Evolutionary conservation across 441 rosid genomes (phyloP), one percentile per base, ranked within the genome.

Genomic region (Sinapis alba): DNA sequence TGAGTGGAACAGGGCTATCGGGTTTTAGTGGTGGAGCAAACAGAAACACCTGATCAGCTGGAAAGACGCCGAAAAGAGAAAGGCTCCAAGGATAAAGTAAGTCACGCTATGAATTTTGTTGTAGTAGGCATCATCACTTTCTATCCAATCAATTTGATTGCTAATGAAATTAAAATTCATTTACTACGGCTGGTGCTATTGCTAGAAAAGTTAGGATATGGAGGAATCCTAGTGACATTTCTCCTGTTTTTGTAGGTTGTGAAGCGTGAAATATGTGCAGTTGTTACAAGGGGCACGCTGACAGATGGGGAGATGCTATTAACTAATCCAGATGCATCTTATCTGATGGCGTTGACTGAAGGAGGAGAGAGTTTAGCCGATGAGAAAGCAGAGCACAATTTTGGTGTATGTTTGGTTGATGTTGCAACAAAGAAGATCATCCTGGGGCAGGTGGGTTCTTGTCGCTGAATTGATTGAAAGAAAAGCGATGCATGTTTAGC

Each of bases 31-130:
- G 86, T 89, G 63, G 99, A 96, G 86, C 99, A 93, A 86, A 96
- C 98, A 21, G 98, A 96, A 89, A 96, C 98, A 73, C 99, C 99
- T 75, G 94, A 90, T 80, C 99, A 96, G 80, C 84, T 96, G 80
- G 99, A 93, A 78, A 82, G 81, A 80, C 99, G 98, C 43, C 94
- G 97, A 76, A 94, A 85, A 81, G 97, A 89, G 76, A 85, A 86
- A 78, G 97, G 98, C 71, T 86, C 93, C 77, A 94, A 89, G 78
- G 99, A 96, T 86, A 96, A 90, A 94, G 99, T 93, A 56, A 68
- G 90, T 36, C 50, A 15, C 62, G 60, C 68, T 9, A 54, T 80
- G n/a, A n/a, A n/a, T n/a, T n/a, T n/a, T n/a, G 68, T 65, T 73
- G 9, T 41, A 10, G 67, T 16, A 64, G 67, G 62, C 72, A 65